phyloP scores from a whole-genome alignment of 495 filamentous ascomycete species.

The Beverwykella pulmonaria region DNA sequence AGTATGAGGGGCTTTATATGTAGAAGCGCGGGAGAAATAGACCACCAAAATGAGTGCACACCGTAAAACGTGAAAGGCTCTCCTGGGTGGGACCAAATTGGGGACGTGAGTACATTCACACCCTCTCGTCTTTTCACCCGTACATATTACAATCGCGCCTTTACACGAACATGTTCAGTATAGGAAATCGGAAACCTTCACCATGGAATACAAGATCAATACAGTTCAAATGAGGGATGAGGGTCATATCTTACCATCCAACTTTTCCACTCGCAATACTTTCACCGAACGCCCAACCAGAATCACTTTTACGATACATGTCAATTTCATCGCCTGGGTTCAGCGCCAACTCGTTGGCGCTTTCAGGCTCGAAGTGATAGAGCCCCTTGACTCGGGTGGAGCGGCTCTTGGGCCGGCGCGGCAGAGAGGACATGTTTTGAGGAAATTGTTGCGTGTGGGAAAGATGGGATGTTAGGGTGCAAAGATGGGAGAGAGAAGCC shows the following conservation, averaged over 20 bases:
- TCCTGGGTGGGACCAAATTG: too few species aligned
- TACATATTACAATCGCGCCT: not conserved
- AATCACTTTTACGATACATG: not conserved
- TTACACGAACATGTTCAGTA: not conserved
- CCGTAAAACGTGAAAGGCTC: too few species aligned
- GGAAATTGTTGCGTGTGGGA: not conserved
- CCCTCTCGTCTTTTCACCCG: too few species aligned
- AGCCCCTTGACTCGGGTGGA: not conserved
- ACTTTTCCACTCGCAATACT: not conserved
- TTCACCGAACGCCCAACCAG: not conserved
- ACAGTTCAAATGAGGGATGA: too few species aligned
- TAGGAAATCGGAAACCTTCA: slow-evolving; percentile 5
- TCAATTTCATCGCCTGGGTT: slow-evolving; percentile 5
- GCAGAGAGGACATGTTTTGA: slow-evolving; percentile 2
- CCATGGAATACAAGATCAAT: too few species aligned
- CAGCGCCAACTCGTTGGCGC: not conserved
- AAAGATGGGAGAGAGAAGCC: too few species aligned
- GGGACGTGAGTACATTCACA: too few species aligned
- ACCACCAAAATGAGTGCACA: too few species aligned
- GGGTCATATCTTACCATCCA: too few species aligned
- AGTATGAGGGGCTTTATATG: too few species aligned
- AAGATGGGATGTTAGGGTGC: not conserved
- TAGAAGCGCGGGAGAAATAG: too few species aligned
- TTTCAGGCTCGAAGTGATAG: not conserved
- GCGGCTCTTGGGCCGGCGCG: not conserved